Evolutionary conservation across 1,284 basidiomycete species (phyloP).

Genomic region (Afroboletus lepidellus): DNA sequence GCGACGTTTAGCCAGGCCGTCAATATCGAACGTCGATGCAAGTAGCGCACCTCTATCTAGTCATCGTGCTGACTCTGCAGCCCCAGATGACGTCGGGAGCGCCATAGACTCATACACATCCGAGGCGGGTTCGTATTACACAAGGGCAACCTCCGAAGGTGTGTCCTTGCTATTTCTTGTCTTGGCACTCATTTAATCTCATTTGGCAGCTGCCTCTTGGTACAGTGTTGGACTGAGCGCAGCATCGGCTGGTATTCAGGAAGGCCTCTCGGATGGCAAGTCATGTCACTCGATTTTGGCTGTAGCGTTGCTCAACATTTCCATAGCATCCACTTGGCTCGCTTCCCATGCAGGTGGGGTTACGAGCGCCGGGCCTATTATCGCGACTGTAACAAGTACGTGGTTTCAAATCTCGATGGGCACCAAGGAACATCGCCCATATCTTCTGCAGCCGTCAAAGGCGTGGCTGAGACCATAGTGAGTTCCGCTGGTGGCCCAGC

Average conservation of each 20-base stretch:
- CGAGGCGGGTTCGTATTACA: constrained; percentile 19
- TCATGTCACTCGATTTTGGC: neutral
- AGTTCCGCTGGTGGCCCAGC: constrained; percentile 50
- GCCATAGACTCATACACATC: constrained; percentile 11
- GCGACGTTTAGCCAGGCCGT: constrained; percentile 2
- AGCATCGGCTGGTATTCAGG: constrained; percentile 14
- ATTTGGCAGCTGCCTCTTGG: constrained; percentile 14
- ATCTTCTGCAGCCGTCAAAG: constrained; percentile 41
- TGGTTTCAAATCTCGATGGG: neutral
- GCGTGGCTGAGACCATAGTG: constrained; percentile 32
- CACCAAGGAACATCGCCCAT: neutral
- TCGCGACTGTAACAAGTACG: constrained; percentile 52
- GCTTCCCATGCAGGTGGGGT: constrained; percentile 1
- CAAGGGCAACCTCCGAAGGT: constrained; percentile 17
- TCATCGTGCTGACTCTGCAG: constrained; percentile 2
- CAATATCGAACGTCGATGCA: constrained; percentile 12
- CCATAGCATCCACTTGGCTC: constrained; percentile 23
- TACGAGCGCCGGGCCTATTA: constrained; percentile 25
- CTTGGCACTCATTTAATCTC: neutral
- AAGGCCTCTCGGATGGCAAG: constrained; percentile 25
- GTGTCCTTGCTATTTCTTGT: neutral
- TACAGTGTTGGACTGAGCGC: constrained; percentile 18
- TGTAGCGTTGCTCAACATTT: neutral
- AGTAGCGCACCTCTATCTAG: neutral
- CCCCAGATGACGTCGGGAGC: constrained; percentile 11